Evolutionary conservation across 352 stramenopile species (phyloP).

Genomic region (Globisporangium iwayamae): DNA sequence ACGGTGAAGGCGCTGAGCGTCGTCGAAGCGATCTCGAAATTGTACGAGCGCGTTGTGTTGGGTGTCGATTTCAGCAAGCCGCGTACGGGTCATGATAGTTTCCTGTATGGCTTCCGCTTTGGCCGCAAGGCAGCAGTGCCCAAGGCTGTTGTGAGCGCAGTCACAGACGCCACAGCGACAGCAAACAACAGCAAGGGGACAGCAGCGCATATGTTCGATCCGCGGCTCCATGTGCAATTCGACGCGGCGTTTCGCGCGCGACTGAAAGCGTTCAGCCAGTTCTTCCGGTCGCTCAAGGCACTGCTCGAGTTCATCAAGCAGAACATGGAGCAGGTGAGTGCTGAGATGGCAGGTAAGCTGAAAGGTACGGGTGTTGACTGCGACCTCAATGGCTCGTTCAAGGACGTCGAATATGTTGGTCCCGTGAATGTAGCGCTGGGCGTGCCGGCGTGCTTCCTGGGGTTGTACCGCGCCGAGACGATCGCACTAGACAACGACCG

Average conservation of each 20-base stretch:
- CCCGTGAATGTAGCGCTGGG: conserved; percentile 45
- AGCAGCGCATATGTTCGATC: conserved; percentile 33
- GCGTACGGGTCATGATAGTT: conserved; percentile 35
- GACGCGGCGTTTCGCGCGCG: conserved; percentile 43
- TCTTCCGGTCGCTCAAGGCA: conserved; percentile 47
- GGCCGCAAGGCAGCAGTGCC: conserved; percentile 50
- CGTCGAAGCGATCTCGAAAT: conserved; percentile 52
- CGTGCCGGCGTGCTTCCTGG: conserved; percentile 54
- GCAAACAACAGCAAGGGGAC: conserved; percentile 1
- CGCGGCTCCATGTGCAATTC: conserved; percentile 37
- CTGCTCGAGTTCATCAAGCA: conserved; percentile 52
- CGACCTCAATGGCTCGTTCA: conserved; percentile 52
- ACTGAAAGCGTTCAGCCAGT: conserved; percentile 56
- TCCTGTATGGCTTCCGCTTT: conserved; percentile 74
- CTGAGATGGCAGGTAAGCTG: conserved; percentile 42
- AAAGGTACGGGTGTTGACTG: conserved; percentile 53
- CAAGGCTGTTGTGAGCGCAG: conserved; percentile 28
- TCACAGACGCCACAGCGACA: conserved; percentile 8
- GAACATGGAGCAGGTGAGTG: conserved; percentile 54
- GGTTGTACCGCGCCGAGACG: conserved; percentile 52
- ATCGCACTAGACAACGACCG: conserved; percentile 31
- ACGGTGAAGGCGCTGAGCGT: conserved; percentile 52
- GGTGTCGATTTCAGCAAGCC: conserved; percentile 65
- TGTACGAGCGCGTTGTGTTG: conserved; percentile 60
- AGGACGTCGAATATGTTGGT: conserved; percentile 52